These are phyloP conservation scores for Verticillium tricorpus DNA, from an alignment of 2,329 filamentous ascomycete species.

Conservation along the genomic window DNA sequence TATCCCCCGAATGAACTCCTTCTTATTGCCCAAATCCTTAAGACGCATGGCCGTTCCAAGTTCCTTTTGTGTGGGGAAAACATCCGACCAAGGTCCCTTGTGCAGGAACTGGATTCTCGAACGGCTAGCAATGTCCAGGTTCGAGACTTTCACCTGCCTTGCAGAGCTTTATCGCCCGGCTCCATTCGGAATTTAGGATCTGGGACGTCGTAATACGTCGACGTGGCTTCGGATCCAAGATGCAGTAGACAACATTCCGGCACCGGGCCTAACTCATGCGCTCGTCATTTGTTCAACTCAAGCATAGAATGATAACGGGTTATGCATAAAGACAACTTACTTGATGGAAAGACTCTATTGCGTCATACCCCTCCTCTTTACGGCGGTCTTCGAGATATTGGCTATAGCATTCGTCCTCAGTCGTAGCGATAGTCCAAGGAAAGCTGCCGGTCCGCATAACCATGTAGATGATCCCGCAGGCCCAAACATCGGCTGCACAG, in stretches of 20 bases:
- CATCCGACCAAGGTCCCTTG: too few relatives aligned
- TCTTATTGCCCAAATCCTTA: too few relatives aligned
- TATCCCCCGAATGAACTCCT: too few relatives aligned
- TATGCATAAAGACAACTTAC: slow-evolving; percentile 50
- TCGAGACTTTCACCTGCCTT: slow-evolving; percentile 68
- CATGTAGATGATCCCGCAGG: slow-evolving; percentile 99
- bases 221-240: slow-evolving; percentile 88
- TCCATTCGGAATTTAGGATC: slow-evolving; percentile 97
- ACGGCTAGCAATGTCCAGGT: too few relatives aligned
- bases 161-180: slow-evolving; percentile 94
- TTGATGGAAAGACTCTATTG: slow-evolving; percentile 91
- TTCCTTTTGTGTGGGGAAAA: too few relatives aligned
- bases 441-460: slow-evolving; percentile 96
- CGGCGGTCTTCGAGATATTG: slow-evolving; percentile 89
- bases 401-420: slow-evolving; percentile 95
- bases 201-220: slow-evolving; percentile 94
- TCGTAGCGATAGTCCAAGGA: slow-evolving; percentile 94
- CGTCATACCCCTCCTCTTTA: slow-evolving; percentile 92
- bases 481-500: slow-evolving; percentile 96
- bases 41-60: too few relatives aligned
- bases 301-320: too few relatives aligned
- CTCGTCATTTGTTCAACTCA: background rate
- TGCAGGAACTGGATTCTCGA: too few relatives aligned
- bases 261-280: slow-evolving; percentile 70
- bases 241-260: slow-evolving; percentile 98